Evolutionary conservation across 1,284 basidiomycete genomes (phyloP), one percentile per base, ranked within the genome.

Genomic region (Papiliotrema nemorosa): DNA sequence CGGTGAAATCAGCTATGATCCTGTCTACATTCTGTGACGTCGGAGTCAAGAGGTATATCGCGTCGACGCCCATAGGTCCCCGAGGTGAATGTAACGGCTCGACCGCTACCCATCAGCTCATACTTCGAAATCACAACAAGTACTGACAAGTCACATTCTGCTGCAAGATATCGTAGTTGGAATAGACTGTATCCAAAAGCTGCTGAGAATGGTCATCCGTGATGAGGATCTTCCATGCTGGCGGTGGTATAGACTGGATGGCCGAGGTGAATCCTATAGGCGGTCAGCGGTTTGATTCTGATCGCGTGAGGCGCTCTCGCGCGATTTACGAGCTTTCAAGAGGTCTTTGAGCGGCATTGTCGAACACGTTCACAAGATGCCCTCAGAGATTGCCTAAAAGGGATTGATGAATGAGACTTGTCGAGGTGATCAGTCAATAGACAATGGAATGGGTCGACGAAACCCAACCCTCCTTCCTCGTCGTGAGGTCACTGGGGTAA

Each of bases 171-270:
- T 97, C 92, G 66, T 88, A 90, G 72, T 90, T 86, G 75, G 92
- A 93, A 66, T 97, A 81, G 4, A 94, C 90, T 2, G 86, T 84
- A 53, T 86, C 82, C 49, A 99, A 77, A 50, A 97, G 79, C 66
- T 82, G 82, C 74, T 92, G 87, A 26, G 91, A 87, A 76, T 90
- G 84, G 57, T 92, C 86, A 74, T 98, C 94, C 37, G 97, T 88
- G 54, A 98, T 90, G 44, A 98, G 82, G 64, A 94, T 87, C 82
- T 98, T 98, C 94, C 94, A 98, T 80, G 82, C 78, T 52, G 82
- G 82, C 7, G 84, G 82, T 2, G 88, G 87, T 64, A 88, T 84
- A 41, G 65, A 90, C 83, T 66, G 57, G 52, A 76, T 60, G 9
- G 74, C 73, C 29, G 67, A 67, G 13, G 62, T 62, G 48, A 76